Conservation (phyloP, 2,329 filamentous ascomycete genomes). For the Verticillium longisporum region DNA sequence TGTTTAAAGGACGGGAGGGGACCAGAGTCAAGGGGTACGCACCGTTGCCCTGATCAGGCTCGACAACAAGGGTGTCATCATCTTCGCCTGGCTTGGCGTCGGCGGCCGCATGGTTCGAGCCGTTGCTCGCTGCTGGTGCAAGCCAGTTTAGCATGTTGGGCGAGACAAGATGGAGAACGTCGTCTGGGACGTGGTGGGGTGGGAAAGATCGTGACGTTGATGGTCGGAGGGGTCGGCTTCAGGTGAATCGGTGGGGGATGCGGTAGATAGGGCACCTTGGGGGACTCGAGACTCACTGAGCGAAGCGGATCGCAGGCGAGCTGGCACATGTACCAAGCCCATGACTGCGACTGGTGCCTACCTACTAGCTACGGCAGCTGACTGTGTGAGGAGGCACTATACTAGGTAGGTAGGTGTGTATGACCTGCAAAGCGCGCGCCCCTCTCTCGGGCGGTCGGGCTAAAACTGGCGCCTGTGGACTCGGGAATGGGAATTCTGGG, state of each 20-base stretch:
- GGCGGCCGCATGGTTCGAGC: slow-evolving; percentile 45
- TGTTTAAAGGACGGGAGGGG: neutral
- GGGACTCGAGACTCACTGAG: slow-evolving; percentile 1
- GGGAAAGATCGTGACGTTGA: slow-evolving; percentile 8
- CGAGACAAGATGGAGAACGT: neutral
- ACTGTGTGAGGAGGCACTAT: neutral
- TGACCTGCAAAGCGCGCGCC: neutral
- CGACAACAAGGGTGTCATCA: slow-evolving; percentile 74
- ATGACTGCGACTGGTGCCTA: slow-evolving; percentile 11
- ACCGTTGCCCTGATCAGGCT: slow-evolving; percentile 94
- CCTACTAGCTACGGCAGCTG: neutral
- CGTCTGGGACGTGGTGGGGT: slow-evolving; percentile 3
- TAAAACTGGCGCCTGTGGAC: neutral
- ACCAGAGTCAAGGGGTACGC: slow-evolving; percentile 24
- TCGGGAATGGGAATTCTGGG: neutral
- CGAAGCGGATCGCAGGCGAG: slow-evolving; percentile 3
- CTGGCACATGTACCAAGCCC: slow-evolving; percentile 15
- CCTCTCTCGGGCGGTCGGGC: neutral
- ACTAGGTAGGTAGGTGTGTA: neutral
- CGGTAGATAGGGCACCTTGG: neutral
- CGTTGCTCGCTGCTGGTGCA: slow-evolving; percentile 32
- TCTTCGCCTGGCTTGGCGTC: slow-evolving; percentile 46
- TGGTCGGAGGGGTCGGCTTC: neutral
- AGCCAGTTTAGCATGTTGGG: slow-evolving; percentile 35
- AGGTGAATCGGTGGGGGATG: neutral